Base-by-base conservation (phyloP, 139 green algal species). In the Mesotaenium endlicherianum region DNA sequence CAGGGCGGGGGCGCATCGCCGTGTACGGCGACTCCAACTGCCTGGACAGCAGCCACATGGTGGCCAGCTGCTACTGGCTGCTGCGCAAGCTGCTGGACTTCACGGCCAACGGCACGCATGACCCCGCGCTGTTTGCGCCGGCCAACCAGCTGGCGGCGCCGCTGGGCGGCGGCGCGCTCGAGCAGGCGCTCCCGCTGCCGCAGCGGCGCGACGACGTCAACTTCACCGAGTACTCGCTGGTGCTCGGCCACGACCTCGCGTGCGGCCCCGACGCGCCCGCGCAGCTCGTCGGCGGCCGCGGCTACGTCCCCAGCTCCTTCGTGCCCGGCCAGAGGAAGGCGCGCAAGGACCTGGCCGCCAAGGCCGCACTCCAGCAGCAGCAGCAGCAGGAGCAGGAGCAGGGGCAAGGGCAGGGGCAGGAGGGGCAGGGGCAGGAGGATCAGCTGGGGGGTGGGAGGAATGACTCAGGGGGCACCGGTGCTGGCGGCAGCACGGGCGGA, bases 21-120 rank as follows among this genome's bases (percentile, higher is more conserved):
- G 89, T 95, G 1, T 95, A 94, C 58, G 92, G 93, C 8, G 96
- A 99, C 88, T 93, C 88, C 60, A 97, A 96, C 88, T 99, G 96
- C 91, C 85, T 99, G 30, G 96, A 99, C 91, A 94, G 89, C 75
- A 77, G 42, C 30, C 89, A 92, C 58, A 38, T 77, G 50, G 34
- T 86, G 2, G 50, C 30, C 14, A 30, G 76, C 38, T 88, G 82
- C 74, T 88, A 77, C 76, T 88, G 82, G 82, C 75, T 88, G 31
- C 82, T 88, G 41, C 34, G 20, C 30, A 80, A 79, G 31, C 30
- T 79, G 41, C 75, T 88, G 34, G 44, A 59, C 0, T 88, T 86
- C 47, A 67, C 75, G 17, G 53, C 43, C 6, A 31, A 39, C 17
- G 75, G 75, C 1, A 42, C 38, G 26, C 77, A 45, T 4, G 58